Evolutionary conservation across 495 filamentous ascomycete species (phyloP).

Genomic region (Annulohypoxylon moriforme): DNA sequence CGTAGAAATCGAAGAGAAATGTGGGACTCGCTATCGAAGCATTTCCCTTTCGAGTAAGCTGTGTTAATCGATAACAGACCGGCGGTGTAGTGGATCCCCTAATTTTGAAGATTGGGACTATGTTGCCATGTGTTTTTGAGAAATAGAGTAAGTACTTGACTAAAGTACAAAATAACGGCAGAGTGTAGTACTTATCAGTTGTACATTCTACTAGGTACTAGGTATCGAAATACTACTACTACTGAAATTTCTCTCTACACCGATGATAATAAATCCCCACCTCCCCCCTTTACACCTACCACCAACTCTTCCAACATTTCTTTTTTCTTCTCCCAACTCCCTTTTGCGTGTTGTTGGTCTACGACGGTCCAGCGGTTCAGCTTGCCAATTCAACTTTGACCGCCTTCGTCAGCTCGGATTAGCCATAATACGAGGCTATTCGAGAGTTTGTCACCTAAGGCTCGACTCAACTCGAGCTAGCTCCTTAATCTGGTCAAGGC

Average conservation of each 20-base stretch:
- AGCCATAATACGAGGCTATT: neutral
- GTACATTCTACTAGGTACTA: neutral
- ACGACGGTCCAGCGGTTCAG: constrained; percentile 7
- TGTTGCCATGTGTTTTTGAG: neutral
- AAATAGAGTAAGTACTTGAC: neutral
- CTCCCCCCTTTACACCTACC: constrained; percentile 10
- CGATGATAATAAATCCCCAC: constrained; percentile 36
- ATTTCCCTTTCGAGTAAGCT: constrained; percentile 2
- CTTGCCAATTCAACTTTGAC: constrained; percentile 1
- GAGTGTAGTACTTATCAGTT: neutral
- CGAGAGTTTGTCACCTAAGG: neutral
- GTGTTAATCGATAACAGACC: constrained; percentile 12
- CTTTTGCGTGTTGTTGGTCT: constrained; percentile 17
- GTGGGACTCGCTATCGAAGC: neutral
- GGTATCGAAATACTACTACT: neutral
- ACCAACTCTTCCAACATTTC: constrained; percentile 15
- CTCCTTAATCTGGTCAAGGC: neutral
- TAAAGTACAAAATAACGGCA: neutral
- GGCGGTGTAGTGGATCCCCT: constrained; percentile 29
- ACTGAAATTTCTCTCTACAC: constrained; percentile 24
- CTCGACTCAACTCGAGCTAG: neutral
- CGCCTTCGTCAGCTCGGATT: constrained; percentile 5
- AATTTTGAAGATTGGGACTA: constrained; percentile 33
- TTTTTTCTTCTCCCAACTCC: neutral
- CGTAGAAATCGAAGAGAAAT: neutral